Percentiles rank a stretch among this genome's conserved stretches.
These are phyloP conservation scores for Ligustrum vulgare DNA, from an alignment of 257 asterid genomes.

Conservation along the genomic window DNA sequence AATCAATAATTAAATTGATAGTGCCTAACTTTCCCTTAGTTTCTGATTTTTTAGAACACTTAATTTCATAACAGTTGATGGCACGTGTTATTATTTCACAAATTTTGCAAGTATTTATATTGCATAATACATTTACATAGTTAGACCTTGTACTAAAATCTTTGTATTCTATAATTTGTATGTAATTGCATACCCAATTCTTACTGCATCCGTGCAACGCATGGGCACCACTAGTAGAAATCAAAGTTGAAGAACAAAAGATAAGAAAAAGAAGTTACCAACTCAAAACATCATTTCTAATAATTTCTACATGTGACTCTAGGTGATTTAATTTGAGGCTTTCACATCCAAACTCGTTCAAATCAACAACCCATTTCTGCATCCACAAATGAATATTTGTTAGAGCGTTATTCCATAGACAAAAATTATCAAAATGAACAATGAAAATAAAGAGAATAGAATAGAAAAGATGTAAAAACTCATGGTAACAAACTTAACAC, in stretches of 20 bases:
- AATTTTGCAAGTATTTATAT: no score
- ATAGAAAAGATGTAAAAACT: slow-evolving; percentile 20
- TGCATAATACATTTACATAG: no score
- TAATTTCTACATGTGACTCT: slow-evolving; percentile 60
- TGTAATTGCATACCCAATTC: no score
- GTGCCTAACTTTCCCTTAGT: no score
- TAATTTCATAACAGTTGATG: no score
- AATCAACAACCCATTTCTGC: slow-evolving; percentile 93
- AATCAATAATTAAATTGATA: no score
- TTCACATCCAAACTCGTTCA: slow-evolving; percentile 59
- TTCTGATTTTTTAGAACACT: no score
- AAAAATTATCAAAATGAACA: neutral
- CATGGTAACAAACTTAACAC: slow-evolving; percentile 70
- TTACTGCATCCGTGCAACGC: no score
- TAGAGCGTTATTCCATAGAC: neutral
- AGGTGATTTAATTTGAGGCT: slow-evolving; percentile 73
- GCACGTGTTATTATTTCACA: no score
- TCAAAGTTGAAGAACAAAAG: neutral
- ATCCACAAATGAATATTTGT: neutral
- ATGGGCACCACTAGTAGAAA: no score
- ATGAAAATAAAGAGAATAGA: neutral
- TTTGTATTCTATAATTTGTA: no score
- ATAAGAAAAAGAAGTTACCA: neutral
- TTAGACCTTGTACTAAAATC: no score
- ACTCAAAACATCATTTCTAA: neutral